Evolutionary conservation across 768 basidiomycete species (phyloP).

Genomic region (Tricholoma flavovirens): DNA sequence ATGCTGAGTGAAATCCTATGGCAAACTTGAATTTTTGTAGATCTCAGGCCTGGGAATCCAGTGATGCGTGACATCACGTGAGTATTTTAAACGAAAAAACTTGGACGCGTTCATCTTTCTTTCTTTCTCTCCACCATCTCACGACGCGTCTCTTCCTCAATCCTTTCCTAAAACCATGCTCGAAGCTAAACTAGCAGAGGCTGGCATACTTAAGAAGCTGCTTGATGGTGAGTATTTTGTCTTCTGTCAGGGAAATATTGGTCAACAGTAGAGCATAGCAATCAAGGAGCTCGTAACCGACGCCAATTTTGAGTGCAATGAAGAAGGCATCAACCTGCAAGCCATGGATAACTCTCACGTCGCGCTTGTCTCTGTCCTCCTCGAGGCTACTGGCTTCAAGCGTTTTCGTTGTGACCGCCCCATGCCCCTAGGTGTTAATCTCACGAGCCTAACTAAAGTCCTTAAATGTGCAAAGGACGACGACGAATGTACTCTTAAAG

Average conservation of each 20-base stretch:
- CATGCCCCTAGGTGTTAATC: constrained; percentile 85
- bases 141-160: background rate
- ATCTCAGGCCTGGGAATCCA: background rate
- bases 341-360: constrained; percentile 99
- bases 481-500: constrained; percentile 86
- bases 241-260: background rate
- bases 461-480: constrained; percentile 97
- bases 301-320: constrained; percentile 96
- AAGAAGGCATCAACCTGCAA: constrained; percentile 91
- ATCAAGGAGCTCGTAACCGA: constrained; percentile 97
- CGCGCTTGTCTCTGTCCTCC: constrained; percentile 86
- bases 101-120: background rate
- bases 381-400: constrained; percentile 76
- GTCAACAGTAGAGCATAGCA: constrained; percentile 42
- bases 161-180: constrained; percentile 44
- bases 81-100: background rate
- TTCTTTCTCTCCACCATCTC: background rate
- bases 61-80: background rate
- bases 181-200: constrained; percentile 88
- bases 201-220: constrained; percentile 85
- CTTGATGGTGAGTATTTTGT: constrained; percentile 65
- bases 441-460: constrained; percentile 87
- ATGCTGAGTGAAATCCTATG: background rate
- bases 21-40: background rate
- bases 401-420: constrained; percentile 92